A percentile compares a stretch with the other conserved stretches of the same genome.
These are phyloP conservation scores for Entophlyctis luteolus DNA, from an alignment of 192 early-diverging fungal genomes.

Conservation along the genomic window DNA sequence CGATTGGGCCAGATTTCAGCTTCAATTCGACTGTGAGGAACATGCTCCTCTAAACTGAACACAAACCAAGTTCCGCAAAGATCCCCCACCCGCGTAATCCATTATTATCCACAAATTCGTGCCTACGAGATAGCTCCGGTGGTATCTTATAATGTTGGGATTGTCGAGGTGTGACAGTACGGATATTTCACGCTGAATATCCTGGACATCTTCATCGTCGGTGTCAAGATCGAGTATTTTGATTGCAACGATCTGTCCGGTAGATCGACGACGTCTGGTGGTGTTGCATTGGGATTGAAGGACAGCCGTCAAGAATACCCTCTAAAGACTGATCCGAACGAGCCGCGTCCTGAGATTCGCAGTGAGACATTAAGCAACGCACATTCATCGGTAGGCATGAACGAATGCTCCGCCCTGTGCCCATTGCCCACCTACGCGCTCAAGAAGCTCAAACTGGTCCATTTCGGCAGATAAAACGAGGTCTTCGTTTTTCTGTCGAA, in stretches of 20 bases:
- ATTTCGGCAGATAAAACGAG: too few relatives aligned
- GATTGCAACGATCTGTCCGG: constrained; percentile 82
- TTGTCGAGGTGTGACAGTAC: constrained; percentile 85
- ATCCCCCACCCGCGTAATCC: constrained; percentile 96
- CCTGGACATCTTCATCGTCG: constrained; percentile 91
- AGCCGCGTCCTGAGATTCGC: constrained; percentile 45
- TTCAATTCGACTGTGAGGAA: constrained; percentile 8
- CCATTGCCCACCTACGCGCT: constrained; percentile 35
- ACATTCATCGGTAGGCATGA: not conserved
- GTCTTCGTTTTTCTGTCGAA: too few relatives aligned
- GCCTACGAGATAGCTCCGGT: constrained; percentile 64
- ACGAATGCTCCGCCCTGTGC: not conserved
- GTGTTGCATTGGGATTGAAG: not conserved
- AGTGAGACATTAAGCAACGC: not conserved
- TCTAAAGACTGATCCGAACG: constrained; percentile 55
- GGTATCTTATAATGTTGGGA: constrained; percentile 88
- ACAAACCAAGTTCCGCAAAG: constrained; percentile 69
- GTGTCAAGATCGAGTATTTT: constrained; percentile 97
- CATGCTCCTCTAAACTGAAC: not conserved
- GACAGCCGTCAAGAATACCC: constrained; percentile 28
- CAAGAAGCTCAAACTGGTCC: constrained; percentile 31
- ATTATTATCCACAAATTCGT: constrained; percentile 98
- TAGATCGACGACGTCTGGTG: constrained; percentile 68
- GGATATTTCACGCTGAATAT: constrained; percentile 91
- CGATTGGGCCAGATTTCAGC: constrained; percentile 77